These are phyloP conservation scores for Atalantia buxifolia DNA, from an alignment of 345 rosid genomes.

Conservation along the genomic window DNA sequence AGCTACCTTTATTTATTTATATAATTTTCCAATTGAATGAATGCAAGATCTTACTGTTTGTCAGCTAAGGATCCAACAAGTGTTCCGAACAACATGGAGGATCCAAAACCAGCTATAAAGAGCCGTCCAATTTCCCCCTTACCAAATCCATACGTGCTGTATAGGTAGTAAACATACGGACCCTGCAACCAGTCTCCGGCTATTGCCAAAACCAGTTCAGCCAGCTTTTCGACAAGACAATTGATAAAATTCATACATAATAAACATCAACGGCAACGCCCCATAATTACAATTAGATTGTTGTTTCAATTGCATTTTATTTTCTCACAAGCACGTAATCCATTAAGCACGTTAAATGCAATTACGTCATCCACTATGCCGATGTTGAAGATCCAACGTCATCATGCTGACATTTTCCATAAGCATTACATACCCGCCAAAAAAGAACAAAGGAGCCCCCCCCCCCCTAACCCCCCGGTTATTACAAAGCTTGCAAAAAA, in stretches of 20 bases:
- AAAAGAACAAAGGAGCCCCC: background rate
- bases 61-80: constrained; percentile 80
- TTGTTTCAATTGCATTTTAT: background rate
- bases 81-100: constrained; percentile 80
- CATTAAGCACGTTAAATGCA: background rate
- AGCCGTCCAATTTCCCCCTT: constrained; percentile 74
- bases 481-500: background rate
- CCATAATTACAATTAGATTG: background rate
- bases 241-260: background rate
- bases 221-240: background rate
- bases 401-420: background rate
- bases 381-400: background rate
- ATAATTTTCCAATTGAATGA: background rate
- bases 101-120: constrained; percentile 77
- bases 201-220: constrained; percentile 12
- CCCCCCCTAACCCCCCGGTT: background rate
- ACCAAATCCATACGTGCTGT: constrained; percentile 61
- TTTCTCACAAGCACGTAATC: background rate
- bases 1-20: background rate
- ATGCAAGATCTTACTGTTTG: constrained; percentile 44
- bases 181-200: constrained; percentile 80
- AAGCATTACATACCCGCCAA: background rate
- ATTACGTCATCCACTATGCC: too few relatives aligned
- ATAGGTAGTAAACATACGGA: constrained; percentile 70
- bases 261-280: background rate